Conservation (phyloP, 2,329 filamentous ascomycete species). For the Nigrospora oryzae region DNA sequence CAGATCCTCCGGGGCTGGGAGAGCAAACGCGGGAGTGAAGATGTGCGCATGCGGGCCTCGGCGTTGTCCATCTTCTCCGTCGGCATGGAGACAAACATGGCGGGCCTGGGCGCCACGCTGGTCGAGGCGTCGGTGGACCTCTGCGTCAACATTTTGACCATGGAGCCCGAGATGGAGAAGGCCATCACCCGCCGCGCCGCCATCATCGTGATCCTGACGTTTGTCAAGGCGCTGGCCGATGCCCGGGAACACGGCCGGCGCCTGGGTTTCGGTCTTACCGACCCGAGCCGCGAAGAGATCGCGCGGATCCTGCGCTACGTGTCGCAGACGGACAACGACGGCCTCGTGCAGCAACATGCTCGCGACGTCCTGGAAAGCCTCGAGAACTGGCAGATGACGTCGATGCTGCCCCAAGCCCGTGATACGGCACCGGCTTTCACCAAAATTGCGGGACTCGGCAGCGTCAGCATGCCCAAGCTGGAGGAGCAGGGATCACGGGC, state of each 20-base stretch:
- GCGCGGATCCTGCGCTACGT: slow-evolving; percentile 54
- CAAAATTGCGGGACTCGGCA: slow-evolving; percentile 27
- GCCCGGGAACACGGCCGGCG: slow-evolving; percentile 36
- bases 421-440: slow-evolving; percentile 14
- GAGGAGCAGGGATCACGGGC: slow-evolving; percentile 1
- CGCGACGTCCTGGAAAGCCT: slow-evolving; percentile 58
- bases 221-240: slow-evolving; percentile 51
- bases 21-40: slow-evolving; percentile 56
- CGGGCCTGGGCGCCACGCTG: slow-evolving; percentile 42
- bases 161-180: slow-evolving; percentile 52
- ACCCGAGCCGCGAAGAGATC: slow-evolving; percentile 52
- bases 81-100: slow-evolving; percentile 51
- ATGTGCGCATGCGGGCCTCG: slow-evolving; percentile 61
- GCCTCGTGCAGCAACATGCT: slow-evolving; percentile 59
- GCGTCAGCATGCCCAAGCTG: slow-evolving; percentile 14
- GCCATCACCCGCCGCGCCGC: slow-evolving; percentile 61
- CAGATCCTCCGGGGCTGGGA: slow-evolving; percentile 62
- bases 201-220: slow-evolving; percentile 52
- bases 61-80: slow-evolving; percentile 57
- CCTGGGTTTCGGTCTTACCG: slow-evolving; percentile 45
- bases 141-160: slow-evolving; percentile 50
- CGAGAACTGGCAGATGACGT: slow-evolving; percentile 50
- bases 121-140: slow-evolving; percentile 53
- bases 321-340: slow-evolving; percentile 58
- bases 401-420: slow-evolving; percentile 30